Evolutionary conservation across 768 basidiomycete genomes (phyloP).

Genomic region (Termitomyces sp.): DNA sequence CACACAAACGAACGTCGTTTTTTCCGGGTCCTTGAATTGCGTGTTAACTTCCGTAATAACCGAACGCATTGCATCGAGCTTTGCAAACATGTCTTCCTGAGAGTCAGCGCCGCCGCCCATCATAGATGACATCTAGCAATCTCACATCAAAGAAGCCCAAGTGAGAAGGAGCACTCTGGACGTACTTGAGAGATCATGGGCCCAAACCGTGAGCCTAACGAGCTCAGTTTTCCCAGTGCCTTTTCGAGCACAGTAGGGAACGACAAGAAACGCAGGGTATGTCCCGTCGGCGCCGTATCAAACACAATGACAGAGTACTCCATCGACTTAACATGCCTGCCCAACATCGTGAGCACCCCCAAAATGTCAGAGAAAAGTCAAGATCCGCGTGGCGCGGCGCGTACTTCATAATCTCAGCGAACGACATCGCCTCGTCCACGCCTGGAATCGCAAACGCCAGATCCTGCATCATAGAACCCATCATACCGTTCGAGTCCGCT

Average conservation of each 20-base stretch:
- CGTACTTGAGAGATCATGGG: constrained; percentile 89
- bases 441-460: constrained; percentile 98
- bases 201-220: constrained; percentile 91
- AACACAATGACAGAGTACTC: constrained; percentile 99
- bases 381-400: constrained; percentile 20
- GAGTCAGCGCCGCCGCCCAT: constrained; percentile 90
- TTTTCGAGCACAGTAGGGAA: constrained; percentile 98
- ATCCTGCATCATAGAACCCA: constrained; percentile 99
- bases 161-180: neutral
- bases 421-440: constrained; percentile 99
- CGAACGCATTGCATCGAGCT: constrained; percentile 94
- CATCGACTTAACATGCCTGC: constrained; percentile 99
- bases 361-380: neutral
- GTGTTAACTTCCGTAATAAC: constrained; percentile 98
- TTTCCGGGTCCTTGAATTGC: constrained; percentile 99
- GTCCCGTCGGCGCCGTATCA: constrained; percentile 98
- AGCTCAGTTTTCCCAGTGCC: constrained; percentile 90
- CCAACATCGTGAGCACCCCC: constrained; percentile 1
- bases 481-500: constrained; percentile 91
- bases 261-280: constrained; percentile 97
- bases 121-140: constrained; percentile 82
- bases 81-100: constrained; percentile 98
- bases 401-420: constrained; percentile 99
- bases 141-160: neutral
- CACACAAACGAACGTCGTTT: constrained; percentile 98